Evolutionary conservation across 495 filamentous ascomycete genomes (phyloP), one percentile per base, ranked within the genome.

Genomic region (Thermochaetoides thermophila): DNA sequence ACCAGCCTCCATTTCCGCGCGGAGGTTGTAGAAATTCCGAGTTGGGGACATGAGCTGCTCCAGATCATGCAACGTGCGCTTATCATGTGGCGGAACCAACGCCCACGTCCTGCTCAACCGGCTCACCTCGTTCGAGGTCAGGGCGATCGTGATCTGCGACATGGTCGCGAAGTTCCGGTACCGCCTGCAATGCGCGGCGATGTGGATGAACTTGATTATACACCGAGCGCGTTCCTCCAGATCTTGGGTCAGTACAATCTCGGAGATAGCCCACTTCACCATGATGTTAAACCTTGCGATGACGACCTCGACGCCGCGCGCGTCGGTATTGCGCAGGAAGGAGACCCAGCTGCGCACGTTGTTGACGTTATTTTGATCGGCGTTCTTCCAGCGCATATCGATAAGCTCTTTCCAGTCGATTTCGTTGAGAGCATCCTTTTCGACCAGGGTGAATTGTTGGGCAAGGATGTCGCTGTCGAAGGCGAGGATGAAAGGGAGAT

Each of bases 351-450:
- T 76, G 29, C 70, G 69, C 14, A 71, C 62, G 42, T 75, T 72
- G 20, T 69, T 64, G 7, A 67, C 63, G 14, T 44, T 65, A 11
- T 11, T 11, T 11, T 66, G 62, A 12, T 75, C 66, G 11, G 75
- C 69, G 32, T 81, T 75, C 34, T 72, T 81, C 85, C 85, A 95
- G 35, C 73, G 73, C 69, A 99, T 80, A 19, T 95, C 84, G 32
- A 99, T 84, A 29, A 99, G 64, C 48, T 99, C 91, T 49, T 79
- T 84, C 91, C 91, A 99, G 57, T 95, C 86, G 32, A 99, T 78
- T 47, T 96, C 91, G 43, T 85, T 84, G 29, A 99, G 58, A 0
- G 91, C 91, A 46, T 93, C 86, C 60, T 91, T 91, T 53, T 99
- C 91, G 34, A 99, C 81, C 26, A 99, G 61, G 0, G 86, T 95